A percentile compares a stretch with the other conserved stretches of the same genome.
Evolutionary conservation across 306 rosid genomes (phyloP).

Genomic region (Crotalaria pallida): DNA sequence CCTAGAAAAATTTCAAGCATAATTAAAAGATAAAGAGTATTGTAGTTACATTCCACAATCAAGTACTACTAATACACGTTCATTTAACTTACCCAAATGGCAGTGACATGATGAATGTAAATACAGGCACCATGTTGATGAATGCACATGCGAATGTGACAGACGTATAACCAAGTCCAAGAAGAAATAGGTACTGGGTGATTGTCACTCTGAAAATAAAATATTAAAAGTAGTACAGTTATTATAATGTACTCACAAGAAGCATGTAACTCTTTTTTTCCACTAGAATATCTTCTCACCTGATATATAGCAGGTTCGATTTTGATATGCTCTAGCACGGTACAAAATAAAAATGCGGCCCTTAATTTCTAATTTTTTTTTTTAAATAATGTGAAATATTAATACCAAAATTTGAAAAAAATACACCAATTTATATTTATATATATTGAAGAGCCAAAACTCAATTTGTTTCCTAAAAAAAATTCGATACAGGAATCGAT

Average conservation of each 20-base stretch:
- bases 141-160: slow-evolving; percentile 83
- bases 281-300: too few relatives aligned
- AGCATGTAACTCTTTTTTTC: too few relatives aligned
- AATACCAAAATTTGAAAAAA: too few relatives aligned
- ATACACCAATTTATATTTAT: too few relatives aligned
- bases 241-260: not conserved
- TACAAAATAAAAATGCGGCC: too few relatives aligned
- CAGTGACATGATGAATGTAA: slow-evolving; percentile 70
- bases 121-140: slow-evolving; percentile 75
- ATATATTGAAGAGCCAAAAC: too few relatives aligned
- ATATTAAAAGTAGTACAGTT: not conserved
- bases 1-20: slow-evolving; percentile 31
- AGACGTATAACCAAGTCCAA: slow-evolving; percentile 76
- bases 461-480: too few relatives aligned
- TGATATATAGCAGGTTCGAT: too few relatives aligned
- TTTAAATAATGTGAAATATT: too few relatives aligned
- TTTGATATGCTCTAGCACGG: too few relatives aligned
- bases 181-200: slow-evolving; percentile 58
- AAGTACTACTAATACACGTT: not conserved
- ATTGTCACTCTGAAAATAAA: slow-evolving; percentile 55
- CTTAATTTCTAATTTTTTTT: too few relatives aligned
- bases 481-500: too few relatives aligned
- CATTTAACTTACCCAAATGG: slow-evolving; percentile 60
- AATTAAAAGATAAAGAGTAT: not conserved
- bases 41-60: not conserved